Base-by-base conservation (phyloP, 805 yeast species). In the Schizosaccharomyces lindneri region DNA sequence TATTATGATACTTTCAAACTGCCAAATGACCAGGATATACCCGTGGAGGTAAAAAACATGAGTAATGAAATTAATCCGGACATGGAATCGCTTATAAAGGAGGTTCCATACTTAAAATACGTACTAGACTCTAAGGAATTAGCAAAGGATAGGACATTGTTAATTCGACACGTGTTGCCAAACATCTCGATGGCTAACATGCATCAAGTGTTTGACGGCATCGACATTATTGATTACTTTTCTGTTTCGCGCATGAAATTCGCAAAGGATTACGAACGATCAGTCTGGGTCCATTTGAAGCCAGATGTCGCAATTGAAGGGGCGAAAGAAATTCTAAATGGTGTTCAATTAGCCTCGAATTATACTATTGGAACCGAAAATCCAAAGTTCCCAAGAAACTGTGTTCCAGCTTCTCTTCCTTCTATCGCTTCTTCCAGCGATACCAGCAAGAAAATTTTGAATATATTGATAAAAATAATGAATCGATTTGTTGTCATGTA, bases 1-100 rank as follows among this genome's bases (percentile, higher is more conserved):
- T 31, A 19, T 21, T 64, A 59, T 39, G 66, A 65, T 29, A 63
- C 60, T 5, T 65, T 61, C 41, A 59, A 63, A 13, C 51, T 64
- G 7, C 51, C 51, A 46, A 46, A n/a, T 21, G 64, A 63, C 31
- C 41, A 51, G 5, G 36, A 51, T 15, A 29, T 51, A 21, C 21
- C 27, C 5, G 7, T 7, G 1, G 27, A 51, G 57, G 36, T 17
- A 5, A 17, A 21, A 51, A 29, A 17, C 21, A 4, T 29, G n/a
- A 29, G 21, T 29, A 29, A 24, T 3, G 57, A 51, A 19, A 51
- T n/a, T 24, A 29, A 21, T 51, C 51, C 51, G 4, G 31, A 24
- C 24, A 13, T 24, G 24, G 17, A 24, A 6, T 29, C n/a, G 9
- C 4, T 29, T 24, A 6, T 29, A 24, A 51, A 51, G 2, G 36